Evolutionary conservation across 2,329 filamentous ascomycete genomes (phyloP), one percentile per base, ranked within the genome.

Genomic region (Cladophialophora chaetospira): DNA sequence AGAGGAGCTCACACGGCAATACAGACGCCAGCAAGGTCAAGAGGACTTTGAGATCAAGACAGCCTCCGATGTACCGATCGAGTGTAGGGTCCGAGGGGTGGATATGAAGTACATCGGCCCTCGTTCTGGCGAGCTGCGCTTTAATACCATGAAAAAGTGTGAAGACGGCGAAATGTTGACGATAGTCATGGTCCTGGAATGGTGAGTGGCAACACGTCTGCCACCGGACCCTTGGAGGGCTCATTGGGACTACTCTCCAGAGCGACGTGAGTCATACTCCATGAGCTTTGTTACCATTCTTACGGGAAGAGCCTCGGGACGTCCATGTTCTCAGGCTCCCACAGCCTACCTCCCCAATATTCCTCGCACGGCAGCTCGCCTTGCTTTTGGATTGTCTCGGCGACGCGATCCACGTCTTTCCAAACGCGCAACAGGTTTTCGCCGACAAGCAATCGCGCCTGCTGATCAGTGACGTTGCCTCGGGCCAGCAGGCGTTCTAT

Each of bases 281-380:
- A 33, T 33, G 29, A 6, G 6, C 29, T 33, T 13, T 8, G 29
- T 6, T 8, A 33, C 29, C 29, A 8, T 6, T 47, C 25, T 3
- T 23, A 10, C 15, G 50, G 36, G 28, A 53, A 53, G 6, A 53
- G 3, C 29, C 26, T 53, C 15, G 50, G 50, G n/a, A 29, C 19
- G 21, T 35, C 38, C 4, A 33, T 21, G 28, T 44, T 33, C 10
- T 45, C 50, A 13, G 36, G 11, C 38, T 53, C 5, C 56, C 56
- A 59, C 3, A 43, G 6, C 36, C 56, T 50, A 19, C 49, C 56
- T 28, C 45, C 56, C 52, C 56, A 59, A 28, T 29, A 21, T 19
- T 42, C 51, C 31, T 67, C 64, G 53, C 63, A 63, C 25, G 65
- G 64, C 25, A 58, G 60, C n/a, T 61, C 57, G 3, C 65, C 63